phyloP scores from a whole-genome alignment of 2,329 filamentous ascomycete species.

The Aspergillus amoenus region DNA sequence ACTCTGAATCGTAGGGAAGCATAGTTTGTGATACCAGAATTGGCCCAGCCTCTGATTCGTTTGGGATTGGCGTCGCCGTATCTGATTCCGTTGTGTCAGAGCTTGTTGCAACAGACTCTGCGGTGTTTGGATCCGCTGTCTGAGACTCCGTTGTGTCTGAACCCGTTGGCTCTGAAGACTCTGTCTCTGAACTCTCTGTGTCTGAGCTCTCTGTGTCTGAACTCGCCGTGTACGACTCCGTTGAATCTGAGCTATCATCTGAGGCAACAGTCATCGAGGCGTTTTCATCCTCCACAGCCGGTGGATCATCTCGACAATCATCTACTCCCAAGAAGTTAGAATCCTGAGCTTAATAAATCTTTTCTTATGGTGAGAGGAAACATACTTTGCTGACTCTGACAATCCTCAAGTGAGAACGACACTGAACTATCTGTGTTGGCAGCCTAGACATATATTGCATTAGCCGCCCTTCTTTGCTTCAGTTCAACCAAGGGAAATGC shows the following conservation, averaged over 20 bases:
- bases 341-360: background rate
- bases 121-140: background rate
- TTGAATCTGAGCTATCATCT: background rate
- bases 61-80: too few species aligned
- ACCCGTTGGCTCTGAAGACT: background rate
- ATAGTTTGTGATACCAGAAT: constrained; percentile 8
- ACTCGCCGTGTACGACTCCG: background rate
- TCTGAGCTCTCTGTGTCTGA: background rate
- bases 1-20: constrained; percentile 21
- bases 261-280: background rate
- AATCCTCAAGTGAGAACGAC: constrained; percentile 18
- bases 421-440: constrained; percentile 14
- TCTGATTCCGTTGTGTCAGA: background rate
- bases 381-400: constrained; percentile 18
- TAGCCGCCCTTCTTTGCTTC: background rate
- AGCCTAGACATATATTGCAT: constrained; percentile 3
- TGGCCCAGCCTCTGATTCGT: background rate
- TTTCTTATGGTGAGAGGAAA: background rate
- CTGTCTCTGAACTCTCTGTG: background rate
- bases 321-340: background rate
- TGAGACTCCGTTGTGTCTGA: background rate
- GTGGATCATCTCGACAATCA: background rate
- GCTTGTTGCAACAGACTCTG: background rate
- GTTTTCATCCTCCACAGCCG: background rate
- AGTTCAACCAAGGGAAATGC: background rate